Evolutionary conservation across 2,329 filamentous ascomycete genomes (phyloP).

Genomic region (Verticillium dahliae): DNA sequence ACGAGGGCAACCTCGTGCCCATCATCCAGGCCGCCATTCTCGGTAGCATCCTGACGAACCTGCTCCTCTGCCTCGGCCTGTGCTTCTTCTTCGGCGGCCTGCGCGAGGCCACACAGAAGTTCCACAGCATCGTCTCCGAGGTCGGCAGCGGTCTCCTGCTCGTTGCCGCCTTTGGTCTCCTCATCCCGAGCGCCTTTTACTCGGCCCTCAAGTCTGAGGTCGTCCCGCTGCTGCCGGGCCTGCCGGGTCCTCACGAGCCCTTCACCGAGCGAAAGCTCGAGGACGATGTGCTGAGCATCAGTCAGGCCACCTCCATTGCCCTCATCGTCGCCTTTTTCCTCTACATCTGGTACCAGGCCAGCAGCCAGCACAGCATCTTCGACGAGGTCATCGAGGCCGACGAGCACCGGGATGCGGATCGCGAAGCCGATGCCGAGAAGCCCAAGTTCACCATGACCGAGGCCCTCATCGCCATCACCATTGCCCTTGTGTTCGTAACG

Average conservation of each 20-base stretch:
- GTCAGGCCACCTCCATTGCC: constrained; percentile 55
- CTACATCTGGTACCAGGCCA: constrained; percentile 56
- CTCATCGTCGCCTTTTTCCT: constrained; percentile 52
- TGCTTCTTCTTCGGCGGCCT: constrained; percentile 64
- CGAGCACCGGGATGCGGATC: constrained; percentile 50
- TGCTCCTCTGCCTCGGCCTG: constrained; percentile 58
- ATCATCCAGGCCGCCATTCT: constrained; percentile 66
- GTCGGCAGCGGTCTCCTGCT: constrained; percentile 60
- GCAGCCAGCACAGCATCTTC: constrained; percentile 57
- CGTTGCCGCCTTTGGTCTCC: constrained; percentile 40
- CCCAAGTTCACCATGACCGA: constrained; percentile 62
- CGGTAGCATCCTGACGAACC: constrained; percentile 62
- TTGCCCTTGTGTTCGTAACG: constrained; percentile 54
- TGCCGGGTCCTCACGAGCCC: constrained; percentile 15
- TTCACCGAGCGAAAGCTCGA: constrained; percentile 30
- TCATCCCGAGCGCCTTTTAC: constrained; percentile 28
- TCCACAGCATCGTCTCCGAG: constrained; percentile 62
- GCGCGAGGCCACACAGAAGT: constrained; percentile 50
- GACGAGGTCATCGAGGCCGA: constrained; percentile 45
- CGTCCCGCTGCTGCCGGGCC: constrained; percentile 13
- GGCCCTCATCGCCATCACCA: constrained; percentile 49
- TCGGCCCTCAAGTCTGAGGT: constrained; percentile 24
- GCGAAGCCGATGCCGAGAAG: constrained; percentile 48
- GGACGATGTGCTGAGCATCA: constrained; percentile 48
- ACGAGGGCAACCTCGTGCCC: constrained; percentile 35